Percentiles rank a stretch among this genome's conserved stretches.
These are phyloP conservation scores for Physcomitrium patens DNA, from an alignment of 225 moss, liverwort and hornwort genomes.

Conservation along the genomic window DNA sequence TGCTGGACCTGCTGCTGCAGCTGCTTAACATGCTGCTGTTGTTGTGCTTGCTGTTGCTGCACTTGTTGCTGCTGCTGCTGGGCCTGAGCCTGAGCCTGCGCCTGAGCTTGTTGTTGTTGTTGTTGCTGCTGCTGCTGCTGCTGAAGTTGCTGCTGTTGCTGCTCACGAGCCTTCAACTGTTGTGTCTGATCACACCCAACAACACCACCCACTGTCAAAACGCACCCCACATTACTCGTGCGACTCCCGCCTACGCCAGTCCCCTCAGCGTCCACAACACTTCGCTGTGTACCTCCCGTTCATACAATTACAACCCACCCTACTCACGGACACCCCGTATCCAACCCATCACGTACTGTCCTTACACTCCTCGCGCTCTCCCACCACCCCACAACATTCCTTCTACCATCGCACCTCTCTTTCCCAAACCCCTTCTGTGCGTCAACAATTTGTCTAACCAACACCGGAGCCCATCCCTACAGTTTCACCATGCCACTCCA, in stretches of 20 bases:
- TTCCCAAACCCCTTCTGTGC: too few relatives aligned
- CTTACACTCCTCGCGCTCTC: too few relatives aligned
- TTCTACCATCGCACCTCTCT: too few relatives aligned
- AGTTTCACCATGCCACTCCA: conserved; percentile 18
- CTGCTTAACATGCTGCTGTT: conserved; percentile 34
- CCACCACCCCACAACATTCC: too few relatives aligned
- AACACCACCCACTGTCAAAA: conserved; percentile 23
- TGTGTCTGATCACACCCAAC: conserved; percentile 49
- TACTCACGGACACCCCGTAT: too few relatives aligned
- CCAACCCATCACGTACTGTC: too few relatives aligned
- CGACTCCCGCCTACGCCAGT: too few relatives aligned
- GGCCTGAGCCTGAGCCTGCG: conserved; percentile 22
- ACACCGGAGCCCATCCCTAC: conserved; percentile 4
- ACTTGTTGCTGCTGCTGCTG: conserved; percentile 27
- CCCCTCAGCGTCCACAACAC: too few relatives aligned
- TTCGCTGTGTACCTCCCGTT: too few relatives aligned
- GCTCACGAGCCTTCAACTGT: conserved; percentile 67
- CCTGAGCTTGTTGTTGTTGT: conserved; percentile 39
- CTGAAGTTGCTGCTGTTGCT: conserved; percentile 22
- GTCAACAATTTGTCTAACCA: conserved; percentile 7
- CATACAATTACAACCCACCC: too few relatives aligned
- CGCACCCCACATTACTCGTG: neutral
- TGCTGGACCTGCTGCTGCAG: conserved; percentile 68
- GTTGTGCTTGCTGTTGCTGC: conserved; percentile 53
- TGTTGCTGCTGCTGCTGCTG: conserved; percentile 46